Evolutionary conservation across 192 early-diverging fungal genomes (phyloP), one percentile per base, ranked within the genome.

Genomic region (Backusella tuberculispora): DNA sequence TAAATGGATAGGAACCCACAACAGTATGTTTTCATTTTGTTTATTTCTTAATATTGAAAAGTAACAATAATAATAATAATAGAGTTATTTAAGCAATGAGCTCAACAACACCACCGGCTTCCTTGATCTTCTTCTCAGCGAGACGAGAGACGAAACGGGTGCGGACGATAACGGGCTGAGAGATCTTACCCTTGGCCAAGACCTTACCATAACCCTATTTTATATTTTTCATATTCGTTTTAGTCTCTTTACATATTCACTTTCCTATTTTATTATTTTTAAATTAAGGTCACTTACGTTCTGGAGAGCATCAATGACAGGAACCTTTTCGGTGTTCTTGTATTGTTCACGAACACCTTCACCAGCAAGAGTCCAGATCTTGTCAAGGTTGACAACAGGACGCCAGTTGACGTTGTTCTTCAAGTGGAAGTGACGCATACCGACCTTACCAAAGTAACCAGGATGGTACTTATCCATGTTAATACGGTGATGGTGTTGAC

Each of bases 401-500:
- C 90, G 85, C 89, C 93, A 91, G 85, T 88, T 89, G 83, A 92
- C 77, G 89, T 98, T 95, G 74, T 88, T 81, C 87, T 95, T 98
- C 91, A 91, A 87, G 92, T 98, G 96, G 95, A 95, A 98, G 87
- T 95, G 90, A 78, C 97, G 94, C 97, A 97, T 97, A 96, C 97
- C 97, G 87, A 99, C 96, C 89, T 99, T 98, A 88, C 97, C 97
- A 83, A 97, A 99, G 95, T 99, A 99, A 85, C 97, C 97, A 78
- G 97, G 97, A 90, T 99, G 97, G 93, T 95, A 98, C 92, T 95
- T 99, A 88, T 99, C 97, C 93, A 99, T 96, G 91, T 97, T 96
- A 87, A 97, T 98, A 80, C 96, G 92, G 92, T 99, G 96, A 87
- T 99, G 97, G 89, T 98, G 96, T 87, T 93, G 92, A 91, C 97